Evolutionary conservation across 495 filamentous ascomycete species (phyloP).

Genomic region (Bacidia gigantensis): DNA sequence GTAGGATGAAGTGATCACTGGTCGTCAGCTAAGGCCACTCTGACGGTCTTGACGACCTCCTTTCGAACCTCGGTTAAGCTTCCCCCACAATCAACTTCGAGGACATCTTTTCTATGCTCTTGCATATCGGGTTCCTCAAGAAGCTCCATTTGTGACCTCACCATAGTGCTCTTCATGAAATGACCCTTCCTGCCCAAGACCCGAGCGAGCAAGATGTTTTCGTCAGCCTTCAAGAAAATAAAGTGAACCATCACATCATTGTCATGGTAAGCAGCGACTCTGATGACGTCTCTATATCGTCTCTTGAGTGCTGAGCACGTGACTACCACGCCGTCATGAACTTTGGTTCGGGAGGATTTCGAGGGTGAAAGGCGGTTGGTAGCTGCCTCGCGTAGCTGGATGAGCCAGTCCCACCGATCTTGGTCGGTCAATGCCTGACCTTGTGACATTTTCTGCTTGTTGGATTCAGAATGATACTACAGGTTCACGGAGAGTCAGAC

Average conservation of each 20-base stretch:
- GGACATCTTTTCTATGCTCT: conserved; percentile 59
- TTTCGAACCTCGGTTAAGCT: conserved; percentile 51
- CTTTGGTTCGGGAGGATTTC: conserved; percentile 28
- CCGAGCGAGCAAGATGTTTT: conserved; percentile 58
- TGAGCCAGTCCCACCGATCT: conserved; percentile 98
- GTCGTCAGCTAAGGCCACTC: conserved; percentile 17
- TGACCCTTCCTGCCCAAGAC: conserved; percentile 64
- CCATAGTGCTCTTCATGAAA: conserved; percentile 97
- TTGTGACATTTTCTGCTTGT: conserved; percentile 86
- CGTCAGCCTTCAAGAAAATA: conserved; percentile 71
- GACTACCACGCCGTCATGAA: conserved; percentile 68
- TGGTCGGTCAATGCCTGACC: conserved; percentile 82
- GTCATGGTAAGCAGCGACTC: conserved; percentile 67
- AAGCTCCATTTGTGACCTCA: conserved; percentile 77
- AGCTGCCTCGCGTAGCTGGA: conserved; percentile 69
- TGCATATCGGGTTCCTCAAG: conserved; percentile 66
- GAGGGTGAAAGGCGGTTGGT: conserved; percentile 45
- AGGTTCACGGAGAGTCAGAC: too few species aligned
- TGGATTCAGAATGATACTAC: conserved; percentile 72
- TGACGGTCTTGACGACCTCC: conserved; percentile 32
- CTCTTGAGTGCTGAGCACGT: conserved; percentile 94
- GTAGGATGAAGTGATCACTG: conserved; percentile 4
- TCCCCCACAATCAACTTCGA: conserved; percentile 65
- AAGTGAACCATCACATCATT: conserved; percentile 77
- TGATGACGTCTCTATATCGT: conserved; percentile 95